A percentile compares a stretch with the other conserved stretches of the same genome.
These are phyloP conservation scores for Cutaneotrichosporon cavernicola DNA, from an alignment of 1,284 basidiomycete species.

Conservation along the genomic window DNA sequence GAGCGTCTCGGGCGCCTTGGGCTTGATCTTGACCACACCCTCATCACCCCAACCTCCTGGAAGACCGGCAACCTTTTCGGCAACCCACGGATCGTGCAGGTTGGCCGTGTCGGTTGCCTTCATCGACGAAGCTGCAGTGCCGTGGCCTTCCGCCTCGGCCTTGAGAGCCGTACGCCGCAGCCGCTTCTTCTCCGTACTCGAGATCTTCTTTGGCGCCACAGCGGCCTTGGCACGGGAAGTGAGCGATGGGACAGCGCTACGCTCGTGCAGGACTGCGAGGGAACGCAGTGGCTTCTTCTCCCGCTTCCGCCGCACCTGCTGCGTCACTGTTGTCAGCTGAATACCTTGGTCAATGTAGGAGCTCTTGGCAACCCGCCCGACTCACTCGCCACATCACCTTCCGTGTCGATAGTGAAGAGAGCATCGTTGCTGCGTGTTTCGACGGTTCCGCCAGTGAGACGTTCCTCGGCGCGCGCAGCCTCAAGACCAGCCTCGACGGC, in stretches of 20 bases:
- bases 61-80: neutral
- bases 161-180: slow-evolving; percentile 71
- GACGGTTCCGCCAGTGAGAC: slow-evolving; percentile 62
- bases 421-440: slow-evolving; percentile 59
- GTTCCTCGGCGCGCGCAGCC: slow-evolving; percentile 69
- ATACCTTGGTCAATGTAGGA: slow-evolving; percentile 6
- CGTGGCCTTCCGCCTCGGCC: slow-evolving; percentile 58
- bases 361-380: slow-evolving; percentile 25
- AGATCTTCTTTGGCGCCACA: slow-evolving; percentile 52
- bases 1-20: slow-evolving; percentile 47
- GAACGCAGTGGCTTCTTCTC: slow-evolving; percentile 64
- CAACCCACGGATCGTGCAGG: slow-evolving; percentile 29
- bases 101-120: slow-evolving; percentile 16
- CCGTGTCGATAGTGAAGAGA: slow-evolving; percentile 74
- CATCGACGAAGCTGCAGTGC: slow-evolving; percentile 14
- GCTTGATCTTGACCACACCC: slow-evolving; percentile 32
- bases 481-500: slow-evolving; percentile 74
- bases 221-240: slow-evolving; percentile 56
- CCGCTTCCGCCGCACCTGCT: slow-evolving; percentile 24
- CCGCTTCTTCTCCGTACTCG: slow-evolving; percentile 68
- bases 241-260: slow-evolving; percentile 81
- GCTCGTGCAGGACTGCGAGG: slow-evolving; percentile 75
- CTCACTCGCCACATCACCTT: slow-evolving; percentile 73
- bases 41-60: slow-evolving; percentile 46
- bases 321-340: neutral